Evolutionary conservation across 306 rosid species (phyloP).

Genomic region (Vachellia collinsii): DNA sequence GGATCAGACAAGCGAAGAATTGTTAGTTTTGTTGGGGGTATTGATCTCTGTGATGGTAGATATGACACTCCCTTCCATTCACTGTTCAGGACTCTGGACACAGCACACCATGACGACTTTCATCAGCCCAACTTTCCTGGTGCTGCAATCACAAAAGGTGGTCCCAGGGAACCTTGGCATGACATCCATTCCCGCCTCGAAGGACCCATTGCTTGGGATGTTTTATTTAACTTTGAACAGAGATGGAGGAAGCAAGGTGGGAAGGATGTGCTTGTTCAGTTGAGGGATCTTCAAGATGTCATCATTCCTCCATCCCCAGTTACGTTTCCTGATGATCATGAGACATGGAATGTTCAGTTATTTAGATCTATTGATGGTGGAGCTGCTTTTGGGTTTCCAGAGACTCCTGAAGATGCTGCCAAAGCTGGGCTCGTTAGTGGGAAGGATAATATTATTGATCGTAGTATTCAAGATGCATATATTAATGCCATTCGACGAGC

Average conservation of each 20-base stretch:
- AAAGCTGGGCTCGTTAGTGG: conserved; percentile 77
- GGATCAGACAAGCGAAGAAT: conserved; percentile 60
- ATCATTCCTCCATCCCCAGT: conserved; percentile 73
- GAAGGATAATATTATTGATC: conserved; percentile 71
- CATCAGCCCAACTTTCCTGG: conserved; percentile 77
- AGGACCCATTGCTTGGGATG: conserved; percentile 85
- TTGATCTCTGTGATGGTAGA: conserved; percentile 83
- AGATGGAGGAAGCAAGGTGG: conserved; percentile 84
- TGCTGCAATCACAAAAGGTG: conserved; percentile 66
- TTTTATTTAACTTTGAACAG: conserved; percentile 76
- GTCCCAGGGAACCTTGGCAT: conserved; percentile 85
- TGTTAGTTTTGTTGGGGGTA: conserved; percentile 78
- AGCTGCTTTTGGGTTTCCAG: conserved; percentile 83
- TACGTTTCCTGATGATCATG: conserved; percentile 63
- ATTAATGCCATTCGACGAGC: conserved; percentile 76
- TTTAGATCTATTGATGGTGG: conserved; percentile 83
- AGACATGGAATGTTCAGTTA: conserved; percentile 77
- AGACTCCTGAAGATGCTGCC: conserved; percentile 76
- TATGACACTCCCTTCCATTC: conserved; percentile 75
- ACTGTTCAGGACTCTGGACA: conserved; percentile 71
- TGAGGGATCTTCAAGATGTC: conserved; percentile 64
- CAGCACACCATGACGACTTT: conserved; percentile 73
- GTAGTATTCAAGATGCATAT: conserved; percentile 79
- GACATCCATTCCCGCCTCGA: conserved; percentile 79
- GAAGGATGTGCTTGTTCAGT: conserved; percentile 58